Conservation (phyloP, 345 rosid genomes). For the Camelina hispida region DNA sequence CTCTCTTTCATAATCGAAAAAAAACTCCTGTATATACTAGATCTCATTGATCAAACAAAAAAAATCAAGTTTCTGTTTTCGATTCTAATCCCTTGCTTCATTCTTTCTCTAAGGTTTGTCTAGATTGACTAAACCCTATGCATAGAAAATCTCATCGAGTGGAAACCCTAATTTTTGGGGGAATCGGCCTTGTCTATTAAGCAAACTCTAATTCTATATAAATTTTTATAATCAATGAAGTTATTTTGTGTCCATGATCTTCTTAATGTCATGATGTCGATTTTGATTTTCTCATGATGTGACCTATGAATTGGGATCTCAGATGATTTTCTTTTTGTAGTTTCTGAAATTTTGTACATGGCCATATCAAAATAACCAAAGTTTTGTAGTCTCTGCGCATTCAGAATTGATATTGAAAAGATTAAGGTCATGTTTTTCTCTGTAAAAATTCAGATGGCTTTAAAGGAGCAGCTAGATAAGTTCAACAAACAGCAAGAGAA, state of each 20-base stretch:
- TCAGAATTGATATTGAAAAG: neutral
- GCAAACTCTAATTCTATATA: neutral
- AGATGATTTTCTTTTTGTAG: too few relatives aligned
- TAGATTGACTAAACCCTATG: neutral
- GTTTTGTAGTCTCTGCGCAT: neutral
- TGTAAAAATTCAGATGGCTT: constrained; percentile 52
- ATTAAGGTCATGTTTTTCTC: neutral
- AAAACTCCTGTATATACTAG: too few relatives aligned
- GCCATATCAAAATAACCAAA: too few relatives aligned
- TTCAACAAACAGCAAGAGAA: constrained; percentile 83
- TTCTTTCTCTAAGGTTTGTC: neutral
- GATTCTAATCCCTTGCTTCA: too few relatives aligned
- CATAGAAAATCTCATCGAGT: too few relatives aligned
- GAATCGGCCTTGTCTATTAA: neutral
- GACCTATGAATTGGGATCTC: neutral
- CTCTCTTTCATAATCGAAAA: too few relatives aligned
- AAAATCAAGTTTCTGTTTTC: neutral
- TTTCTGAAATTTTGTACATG: too few relatives aligned
- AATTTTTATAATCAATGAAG: too few relatives aligned
- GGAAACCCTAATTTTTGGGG: neutral
- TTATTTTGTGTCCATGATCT: neutral
- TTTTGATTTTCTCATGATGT: too few relatives aligned
- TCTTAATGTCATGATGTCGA: neutral
- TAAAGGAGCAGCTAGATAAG: constrained; percentile 61
- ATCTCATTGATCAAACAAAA: neutral